Percentiles rank a stretch among this genome's conserved stretches.
Evolutionary conservation across 2,329 filamentous ascomycete genomes (phyloP).

Genomic region (Diaporthe capsici): DNA sequence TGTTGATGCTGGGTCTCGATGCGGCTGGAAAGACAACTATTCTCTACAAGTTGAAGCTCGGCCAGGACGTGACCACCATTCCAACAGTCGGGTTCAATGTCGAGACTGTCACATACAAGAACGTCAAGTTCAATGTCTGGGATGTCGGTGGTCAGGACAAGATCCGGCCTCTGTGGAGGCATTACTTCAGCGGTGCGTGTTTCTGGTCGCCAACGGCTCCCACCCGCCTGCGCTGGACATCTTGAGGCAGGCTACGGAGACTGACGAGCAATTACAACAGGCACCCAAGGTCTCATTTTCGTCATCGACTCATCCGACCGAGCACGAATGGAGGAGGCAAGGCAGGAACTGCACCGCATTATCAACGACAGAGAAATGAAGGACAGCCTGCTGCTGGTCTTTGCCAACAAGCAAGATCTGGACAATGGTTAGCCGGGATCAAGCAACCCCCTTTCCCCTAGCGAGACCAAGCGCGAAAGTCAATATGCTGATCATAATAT

Average conservation of each 20-base stretch:
- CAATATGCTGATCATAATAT: conserved; percentile 25
- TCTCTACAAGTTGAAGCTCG: conserved; percentile 98
- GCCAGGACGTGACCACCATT: conserved; percentile 98
- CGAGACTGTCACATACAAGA: conserved; percentile 98
- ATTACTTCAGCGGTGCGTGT: conserved; percentile 87
- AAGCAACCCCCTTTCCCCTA: background rate
- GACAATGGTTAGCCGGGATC: conserved; percentile 74
- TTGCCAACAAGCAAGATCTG: conserved; percentile 99
- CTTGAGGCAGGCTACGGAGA: conserved; percentile 24
- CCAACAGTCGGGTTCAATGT: conserved; percentile 99
- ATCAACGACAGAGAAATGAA: conserved; percentile 99
- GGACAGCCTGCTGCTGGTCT: conserved; percentile 92
- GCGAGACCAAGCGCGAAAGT: background rate
- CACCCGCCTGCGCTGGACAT: background rate
- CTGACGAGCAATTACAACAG: conserved; percentile 57
- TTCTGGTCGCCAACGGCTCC: background rate
- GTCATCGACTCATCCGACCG: conserved; percentile 97
- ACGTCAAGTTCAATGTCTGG: conserved; percentile 99
- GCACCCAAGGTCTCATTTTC: conserved; percentile 98
- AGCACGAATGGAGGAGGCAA: conserved; percentile 91
- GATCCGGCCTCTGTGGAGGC: conserved; percentile 96
- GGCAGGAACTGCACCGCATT: conserved; percentile 94
- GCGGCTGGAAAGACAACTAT: conserved; percentile 99
- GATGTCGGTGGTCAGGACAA: conserved; percentile 99
- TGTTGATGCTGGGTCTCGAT: conserved; percentile 97